Conservation (phyloP, 2,329 filamentous ascomycete species). For the Aspergillus sergii region DNA sequence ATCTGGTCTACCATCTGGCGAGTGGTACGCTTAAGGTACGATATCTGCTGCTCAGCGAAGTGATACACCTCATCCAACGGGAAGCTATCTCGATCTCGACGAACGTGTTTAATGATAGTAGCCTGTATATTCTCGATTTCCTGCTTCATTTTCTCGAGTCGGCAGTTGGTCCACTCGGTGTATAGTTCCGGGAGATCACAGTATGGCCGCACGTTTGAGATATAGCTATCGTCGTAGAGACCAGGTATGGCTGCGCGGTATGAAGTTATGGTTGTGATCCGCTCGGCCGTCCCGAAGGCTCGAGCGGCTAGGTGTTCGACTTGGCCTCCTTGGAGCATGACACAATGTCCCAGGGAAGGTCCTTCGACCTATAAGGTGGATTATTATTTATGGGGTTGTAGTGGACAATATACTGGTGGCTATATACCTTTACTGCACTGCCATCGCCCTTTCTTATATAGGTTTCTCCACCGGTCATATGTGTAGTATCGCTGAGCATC, state of each 20-base stretch:
- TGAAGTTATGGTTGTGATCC: constrained; percentile 31
- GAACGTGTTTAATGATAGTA: background rate
- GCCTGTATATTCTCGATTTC: background rate
- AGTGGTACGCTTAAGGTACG: background rate
- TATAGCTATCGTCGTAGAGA: constrained; percentile 25
- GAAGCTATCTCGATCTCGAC: background rate
- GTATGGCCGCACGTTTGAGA: constrained; percentile 26
- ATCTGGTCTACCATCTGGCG: background rate
- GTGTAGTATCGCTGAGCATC: constrained; percentile 32
- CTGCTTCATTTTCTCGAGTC: constrained; percentile 7
- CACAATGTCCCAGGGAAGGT: constrained; percentile 24
- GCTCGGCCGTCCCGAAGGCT: constrained; percentile 26
- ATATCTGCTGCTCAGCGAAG: background rate
- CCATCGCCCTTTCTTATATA: constrained; percentile 28
- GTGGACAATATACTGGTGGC: background rate
- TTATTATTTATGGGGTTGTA: background rate
- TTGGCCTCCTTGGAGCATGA: constrained; percentile 32
- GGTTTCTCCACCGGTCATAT: constrained; percentile 34
- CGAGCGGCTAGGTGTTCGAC: constrained; percentile 29
- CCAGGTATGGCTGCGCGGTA: constrained; percentile 23
- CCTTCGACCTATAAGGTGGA: background rate
- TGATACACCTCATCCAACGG: background rate
- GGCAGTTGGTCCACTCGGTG: constrained; percentile 24
- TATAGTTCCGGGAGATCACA: constrained; percentile 22
- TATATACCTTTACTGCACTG: constrained; percentile 14